Conservation (phyloP, 257 asterid species). For the Gardenia jasminoides region DNA sequence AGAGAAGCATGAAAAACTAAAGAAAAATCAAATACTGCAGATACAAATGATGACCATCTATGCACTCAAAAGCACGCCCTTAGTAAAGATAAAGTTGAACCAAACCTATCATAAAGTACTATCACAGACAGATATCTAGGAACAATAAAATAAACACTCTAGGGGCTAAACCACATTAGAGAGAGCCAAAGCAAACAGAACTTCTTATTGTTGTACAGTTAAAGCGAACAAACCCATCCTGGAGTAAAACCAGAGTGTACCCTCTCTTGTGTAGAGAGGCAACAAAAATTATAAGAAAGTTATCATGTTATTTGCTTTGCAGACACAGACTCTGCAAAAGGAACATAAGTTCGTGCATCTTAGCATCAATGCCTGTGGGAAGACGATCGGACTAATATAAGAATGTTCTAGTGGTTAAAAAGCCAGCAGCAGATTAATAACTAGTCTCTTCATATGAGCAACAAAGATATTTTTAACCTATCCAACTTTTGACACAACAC, state of each 20-base stretch:
- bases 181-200: background rate
- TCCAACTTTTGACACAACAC: background rate
- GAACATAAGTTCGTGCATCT: background rate
- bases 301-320: background rate
- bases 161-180: background rate
- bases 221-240: too few species aligned
- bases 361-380: background rate
- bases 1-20: background rate
- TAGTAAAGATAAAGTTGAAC: background rate
- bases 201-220: background rate
- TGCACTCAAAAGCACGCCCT: background rate
- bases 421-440: background rate
- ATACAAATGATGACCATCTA: background rate
- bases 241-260: too few species aligned
- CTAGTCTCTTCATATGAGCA: background rate
- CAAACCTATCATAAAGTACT: background rate
- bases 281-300: background rate
- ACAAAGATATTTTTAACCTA: background rate
- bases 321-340: background rate
- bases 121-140: too few species aligned
- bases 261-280: background rate
- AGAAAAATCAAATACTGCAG: too few species aligned
- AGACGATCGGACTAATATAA: background rate
- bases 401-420: background rate
- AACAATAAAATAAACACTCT: background rate